Conservation (phyloP, 805 yeast species). For the Groenewaldozyma salmanticensis region DNA sequence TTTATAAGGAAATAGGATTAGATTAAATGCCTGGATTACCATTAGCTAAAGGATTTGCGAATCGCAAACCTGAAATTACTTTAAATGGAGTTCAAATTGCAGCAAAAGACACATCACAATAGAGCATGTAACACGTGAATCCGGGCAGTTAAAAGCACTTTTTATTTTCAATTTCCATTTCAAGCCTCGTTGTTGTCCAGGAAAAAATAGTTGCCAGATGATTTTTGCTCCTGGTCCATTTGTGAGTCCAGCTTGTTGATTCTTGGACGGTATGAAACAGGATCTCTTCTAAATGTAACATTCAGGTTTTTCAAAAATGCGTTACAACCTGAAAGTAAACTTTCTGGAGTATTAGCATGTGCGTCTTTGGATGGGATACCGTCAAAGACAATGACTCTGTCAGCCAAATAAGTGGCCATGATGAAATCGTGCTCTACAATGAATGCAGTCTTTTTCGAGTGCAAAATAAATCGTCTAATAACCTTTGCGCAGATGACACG, state of each 20-base stretch:
- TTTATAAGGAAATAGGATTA: no score
- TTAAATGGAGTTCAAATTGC: no score
- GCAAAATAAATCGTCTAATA: slow-evolving; percentile 91
- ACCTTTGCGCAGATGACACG: slow-evolving; percentile 99
- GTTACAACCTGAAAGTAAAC: slow-evolving; percentile 94
- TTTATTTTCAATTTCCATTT: no score
- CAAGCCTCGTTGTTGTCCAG: slow-evolving; percentile 40
- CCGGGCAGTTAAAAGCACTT: no score
- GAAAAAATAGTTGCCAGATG: slow-evolving; percentile 90
- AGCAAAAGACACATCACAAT: no score
- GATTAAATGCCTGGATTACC: no score
- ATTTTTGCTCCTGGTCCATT: slow-evolving; percentile 97
- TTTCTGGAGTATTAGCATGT: slow-evolving; percentile 80
- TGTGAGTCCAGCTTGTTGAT: slow-evolving; percentile 95
- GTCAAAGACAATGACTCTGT: slow-evolving; percentile 96
- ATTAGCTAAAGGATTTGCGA: no score
- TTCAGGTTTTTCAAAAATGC: slow-evolving; percentile 91
- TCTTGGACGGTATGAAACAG: slow-evolving; percentile 96
- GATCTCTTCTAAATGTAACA: slow-evolving; percentile 98
- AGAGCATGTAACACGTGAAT: no score
- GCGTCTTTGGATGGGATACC: slow-evolving; percentile 87
- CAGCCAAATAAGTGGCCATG: slow-evolving; percentile 99
- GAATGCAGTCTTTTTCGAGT: slow-evolving; percentile 97
- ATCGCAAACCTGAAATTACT: no score
- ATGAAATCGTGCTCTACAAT: slow-evolving; percentile 99